phyloP scores from a whole-genome alignment of 1,284 basidiomycete species.

The Phenoliferia sp. region DNA sequence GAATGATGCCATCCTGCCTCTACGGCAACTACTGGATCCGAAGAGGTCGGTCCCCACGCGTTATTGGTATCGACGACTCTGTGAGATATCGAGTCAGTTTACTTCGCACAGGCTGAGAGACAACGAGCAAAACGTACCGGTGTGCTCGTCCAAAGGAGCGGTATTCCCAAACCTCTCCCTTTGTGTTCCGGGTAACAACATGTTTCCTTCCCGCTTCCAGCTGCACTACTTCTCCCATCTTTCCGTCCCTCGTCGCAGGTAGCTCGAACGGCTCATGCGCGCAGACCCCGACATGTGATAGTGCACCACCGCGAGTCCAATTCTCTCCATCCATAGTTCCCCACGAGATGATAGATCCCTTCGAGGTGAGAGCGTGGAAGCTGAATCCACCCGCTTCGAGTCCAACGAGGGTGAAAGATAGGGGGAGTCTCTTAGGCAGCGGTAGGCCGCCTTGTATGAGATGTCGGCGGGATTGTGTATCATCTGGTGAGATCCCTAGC shows the following conservation, averaged over 20 bases:
- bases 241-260: slow-evolving; percentile 5
- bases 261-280: slow-evolving; percentile 1
- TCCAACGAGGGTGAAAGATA: slow-evolving; percentile 6
- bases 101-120: background rate
- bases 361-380: slow-evolving; percentile 22
- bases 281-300: background rate
- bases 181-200: slow-evolving; percentile 7
- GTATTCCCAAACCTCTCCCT: slow-evolving; percentile 20
- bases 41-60: background rate
- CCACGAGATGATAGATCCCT: slow-evolving; percentile 19
- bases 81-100: background rate
- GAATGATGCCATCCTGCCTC: slow-evolving; percentile 28
- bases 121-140: background rate
- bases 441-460: slow-evolving; percentile 19
- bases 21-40: background rate
- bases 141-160: slow-evolving; percentile 10
- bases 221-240: slow-evolving; percentile 20
- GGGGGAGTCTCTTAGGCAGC: slow-evolving; percentile 20
- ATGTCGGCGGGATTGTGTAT: slow-evolving; percentile 1
- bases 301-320: background rate
- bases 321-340: slow-evolving; percentile 16
- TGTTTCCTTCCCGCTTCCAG: slow-evolving; percentile 24
- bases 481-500: slow-evolving; percentile 5
- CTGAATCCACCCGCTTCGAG: slow-evolving; percentile 25
- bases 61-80: background rate